Conservation (phyloP, 192 early-diverging fungal species). For the Chytriomyces confervae region DNA sequence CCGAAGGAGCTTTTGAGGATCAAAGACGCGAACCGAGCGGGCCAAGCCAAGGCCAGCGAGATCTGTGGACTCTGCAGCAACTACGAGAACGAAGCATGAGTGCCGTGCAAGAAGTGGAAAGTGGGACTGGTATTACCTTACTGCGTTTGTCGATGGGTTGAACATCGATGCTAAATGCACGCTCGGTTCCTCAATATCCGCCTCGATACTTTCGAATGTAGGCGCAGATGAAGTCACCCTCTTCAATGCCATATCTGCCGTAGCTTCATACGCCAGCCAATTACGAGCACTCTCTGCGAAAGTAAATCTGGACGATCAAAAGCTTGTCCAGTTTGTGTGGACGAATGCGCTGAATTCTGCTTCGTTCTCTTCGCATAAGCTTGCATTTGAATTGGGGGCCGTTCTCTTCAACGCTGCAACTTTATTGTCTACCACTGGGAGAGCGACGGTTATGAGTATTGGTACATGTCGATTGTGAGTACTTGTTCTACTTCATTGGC, state of each 20-base stretch:
- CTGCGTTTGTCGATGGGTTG: not conserved
- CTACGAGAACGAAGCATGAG: not conserved
- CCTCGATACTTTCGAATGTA: not conserved
- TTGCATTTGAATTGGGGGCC: not conserved
- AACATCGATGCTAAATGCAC: not conserved
- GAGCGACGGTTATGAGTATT: not conserved
- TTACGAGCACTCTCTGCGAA: not conserved
- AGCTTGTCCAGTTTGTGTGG: not conserved
- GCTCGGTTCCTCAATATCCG: not conserved
- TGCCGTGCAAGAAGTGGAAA: not conserved
- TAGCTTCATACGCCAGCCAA: not conserved
- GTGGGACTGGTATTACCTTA: not conserved
- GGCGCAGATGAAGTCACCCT: not conserved
- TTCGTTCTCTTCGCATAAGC: not conserved
- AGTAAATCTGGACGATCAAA: not conserved
- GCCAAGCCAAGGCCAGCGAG: not conserved
- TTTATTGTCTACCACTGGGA: not conserved
- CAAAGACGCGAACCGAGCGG: too few relatives aligned
- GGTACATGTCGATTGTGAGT: not conserved
- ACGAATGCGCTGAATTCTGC: not conserved
- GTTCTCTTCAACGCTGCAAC: constrained; percentile 2
- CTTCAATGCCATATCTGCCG: not conserved
- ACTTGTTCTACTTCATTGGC: too few relatives aligned
- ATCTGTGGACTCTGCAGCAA: not conserved
- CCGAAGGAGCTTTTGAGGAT: too few relatives aligned